Evolutionary conservation across 306 rosid genomes (phyloP).

Genomic region (Datisca glomerata): DNA sequence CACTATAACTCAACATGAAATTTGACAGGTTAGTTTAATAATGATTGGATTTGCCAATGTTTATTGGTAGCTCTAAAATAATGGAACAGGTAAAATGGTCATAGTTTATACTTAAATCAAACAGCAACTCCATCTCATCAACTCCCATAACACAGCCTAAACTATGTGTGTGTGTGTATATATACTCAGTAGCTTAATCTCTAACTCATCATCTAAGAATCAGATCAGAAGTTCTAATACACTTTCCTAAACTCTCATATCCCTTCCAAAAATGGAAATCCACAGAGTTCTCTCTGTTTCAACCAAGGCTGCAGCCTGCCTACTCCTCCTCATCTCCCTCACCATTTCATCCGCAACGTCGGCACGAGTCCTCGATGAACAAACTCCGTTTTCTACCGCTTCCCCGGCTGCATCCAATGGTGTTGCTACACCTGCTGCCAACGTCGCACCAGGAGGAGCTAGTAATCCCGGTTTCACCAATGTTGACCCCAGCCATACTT

Average conservation of each 20-base stretch:
- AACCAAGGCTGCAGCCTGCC: conserved; percentile 4
- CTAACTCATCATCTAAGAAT: background rate
- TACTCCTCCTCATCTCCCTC: conserved; percentile 18
- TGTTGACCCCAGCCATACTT: conserved; percentile 14
- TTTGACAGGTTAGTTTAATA: no score
- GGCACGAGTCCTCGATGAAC: conserved; percentile 25
- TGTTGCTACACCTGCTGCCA: background rate
- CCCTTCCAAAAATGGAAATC: background rate
- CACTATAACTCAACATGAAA: no score
- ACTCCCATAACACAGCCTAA: background rate
- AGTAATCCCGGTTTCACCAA: conserved; percentile 3
- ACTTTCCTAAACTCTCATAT: no score
- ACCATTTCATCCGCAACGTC: conserved; percentile 10
- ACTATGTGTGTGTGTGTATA: background rate
- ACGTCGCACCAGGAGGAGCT: background rate
- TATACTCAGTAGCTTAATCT: background rate
- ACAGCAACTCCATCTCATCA: background rate
- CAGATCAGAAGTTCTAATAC: no score
- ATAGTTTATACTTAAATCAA: no score
- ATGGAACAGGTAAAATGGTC: no score
- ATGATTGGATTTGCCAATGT: no score
- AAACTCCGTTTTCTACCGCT: no score
- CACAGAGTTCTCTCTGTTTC: background rate
- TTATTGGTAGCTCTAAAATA: no score
- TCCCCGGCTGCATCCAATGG: background rate